Evolutionary conservation across 345 rosid species (phyloP), one percentile per base, ranked within the genome.

Genomic region (Dipteronia sinensis): DNA sequence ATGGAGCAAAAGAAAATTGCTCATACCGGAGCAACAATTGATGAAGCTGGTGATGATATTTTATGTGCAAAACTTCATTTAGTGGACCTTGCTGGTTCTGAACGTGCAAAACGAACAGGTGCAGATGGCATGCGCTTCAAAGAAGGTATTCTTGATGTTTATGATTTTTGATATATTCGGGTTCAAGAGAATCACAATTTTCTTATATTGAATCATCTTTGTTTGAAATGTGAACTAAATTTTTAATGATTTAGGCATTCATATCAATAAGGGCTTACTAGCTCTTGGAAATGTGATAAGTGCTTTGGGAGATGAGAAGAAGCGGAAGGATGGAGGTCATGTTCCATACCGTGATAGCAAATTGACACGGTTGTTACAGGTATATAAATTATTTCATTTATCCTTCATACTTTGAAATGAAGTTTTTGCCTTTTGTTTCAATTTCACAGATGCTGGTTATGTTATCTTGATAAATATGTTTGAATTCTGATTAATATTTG

Each of bases 321-420:
- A 91, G 87, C 86, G 98, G 68, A 96, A 88, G 86, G 98, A 96
- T 86, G 99, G 99, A 29, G 98, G 97, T 38, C 98, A 94, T 42
- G 91, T 94, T 69, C 99, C 99, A 23, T 96, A 94, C 49, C 98
- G 99, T 58, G 99, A 97, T 78, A 97, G 98, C 98, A 97, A 97
- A 89, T 81, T 97, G 89, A 97, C 99, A 47, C 97, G 99, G 63
- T 88, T 97, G 86, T 84, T 97, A 34, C 98, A 94, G 98, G 99
- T 80, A 86, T 58, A 68, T 16, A 16, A 67, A 63, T 49, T 9
- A 20, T 5, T 34, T 67, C 49, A 22, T 71, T 25, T 70, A 59
- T 29, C 17, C 71, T 67, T 12, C 16, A 23, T 58, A 2, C 23
- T 23, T 44, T 59, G 11, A 61, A 51, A 4, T 4, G 16, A 27